Base-by-base conservation (phyloP, 768 basidiomycete genomes). In the Favolaschia claudopus region DNA sequence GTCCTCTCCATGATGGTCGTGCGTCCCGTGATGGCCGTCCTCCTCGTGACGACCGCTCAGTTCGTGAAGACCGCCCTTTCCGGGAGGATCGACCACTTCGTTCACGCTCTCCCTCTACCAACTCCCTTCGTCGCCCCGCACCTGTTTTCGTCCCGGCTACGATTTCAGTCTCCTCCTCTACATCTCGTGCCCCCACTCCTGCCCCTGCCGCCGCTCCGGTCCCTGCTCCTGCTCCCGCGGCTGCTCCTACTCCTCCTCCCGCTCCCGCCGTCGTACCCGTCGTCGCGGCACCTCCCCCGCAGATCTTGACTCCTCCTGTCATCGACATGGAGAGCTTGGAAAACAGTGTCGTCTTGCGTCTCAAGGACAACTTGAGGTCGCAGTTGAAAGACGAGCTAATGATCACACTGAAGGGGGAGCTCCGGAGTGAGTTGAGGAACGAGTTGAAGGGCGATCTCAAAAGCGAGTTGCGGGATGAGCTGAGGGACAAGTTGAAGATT, bases 311-410 rank as follows among this genome's bases (percentile, higher is more conserved):
- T 25, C 32, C 43, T 14, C 48, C 57, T 4, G 57, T 58, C 27
- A 56, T 60, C 19, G 63, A 64, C 32, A 42, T 60, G 55, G 39
- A 49, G 12, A 57, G 45, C 48, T 22, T 60, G 43, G 63, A 64
- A 45, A 54, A 34, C 19, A 13, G 50, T 27, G 24, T 64, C 4
- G 4, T 60, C 15, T 38, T 14, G 40, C 58, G 55, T 15, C 34
- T 64, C 52, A 56, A 47, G 38, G 44, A 45, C 6, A 54, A 59
- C 17, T 19, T 59, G 36, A 50, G 37, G 27, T 60, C 58, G 25
- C 58, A 60, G 40, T 25, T 55, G 28, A 51, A 33, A 28, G 38
- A 48, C 13, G 43, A 43, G 50, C 36, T 44, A 19, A 33, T 46
- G 38, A 20, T 24, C 10, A 46, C 37, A 15, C 20, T 53, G 17